phyloP scores from a whole-genome alignment of 257 asterid species.

The Buddleja alternifolia region DNA sequence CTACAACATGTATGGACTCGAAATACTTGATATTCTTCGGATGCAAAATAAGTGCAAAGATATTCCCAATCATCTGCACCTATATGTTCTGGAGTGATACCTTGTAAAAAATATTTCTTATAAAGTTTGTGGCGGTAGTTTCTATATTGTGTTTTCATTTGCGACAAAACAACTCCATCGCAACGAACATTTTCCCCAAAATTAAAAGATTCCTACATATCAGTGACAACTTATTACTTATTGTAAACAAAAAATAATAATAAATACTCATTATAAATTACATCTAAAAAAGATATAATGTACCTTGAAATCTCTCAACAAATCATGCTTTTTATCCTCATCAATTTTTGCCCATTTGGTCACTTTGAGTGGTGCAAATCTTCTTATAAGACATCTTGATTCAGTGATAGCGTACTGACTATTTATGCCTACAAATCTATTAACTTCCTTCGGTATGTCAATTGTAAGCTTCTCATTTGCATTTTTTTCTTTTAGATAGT shows the following conservation, averaged over 20 bases:
- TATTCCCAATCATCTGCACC: no score
- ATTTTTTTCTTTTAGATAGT: not conserved
- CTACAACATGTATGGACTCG: no score
- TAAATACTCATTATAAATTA: not conserved
- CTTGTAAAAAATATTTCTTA: no score
- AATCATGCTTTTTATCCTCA: not conserved
- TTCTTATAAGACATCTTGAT: not conserved
- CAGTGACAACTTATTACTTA: no score
- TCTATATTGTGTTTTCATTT: not conserved
- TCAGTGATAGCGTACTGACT: not conserved
- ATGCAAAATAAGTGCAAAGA: no score
- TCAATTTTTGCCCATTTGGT: conserved; percentile 3
- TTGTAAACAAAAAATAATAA: no score
- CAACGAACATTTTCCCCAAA: not conserved
- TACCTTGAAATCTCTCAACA: not conserved
- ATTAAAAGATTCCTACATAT: no score
- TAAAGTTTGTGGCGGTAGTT: no score
- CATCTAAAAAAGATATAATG: not conserved
- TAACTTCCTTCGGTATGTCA: not conserved
- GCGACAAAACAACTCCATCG: not conserved
- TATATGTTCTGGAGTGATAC: no score
- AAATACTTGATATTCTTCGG: no score
- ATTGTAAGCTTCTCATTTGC: not conserved
- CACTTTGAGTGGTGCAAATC: no score
- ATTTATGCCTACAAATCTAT: not conserved